Conservation (phyloP, 345 rosid genomes). For the Geranium rotundifolium region DNA sequence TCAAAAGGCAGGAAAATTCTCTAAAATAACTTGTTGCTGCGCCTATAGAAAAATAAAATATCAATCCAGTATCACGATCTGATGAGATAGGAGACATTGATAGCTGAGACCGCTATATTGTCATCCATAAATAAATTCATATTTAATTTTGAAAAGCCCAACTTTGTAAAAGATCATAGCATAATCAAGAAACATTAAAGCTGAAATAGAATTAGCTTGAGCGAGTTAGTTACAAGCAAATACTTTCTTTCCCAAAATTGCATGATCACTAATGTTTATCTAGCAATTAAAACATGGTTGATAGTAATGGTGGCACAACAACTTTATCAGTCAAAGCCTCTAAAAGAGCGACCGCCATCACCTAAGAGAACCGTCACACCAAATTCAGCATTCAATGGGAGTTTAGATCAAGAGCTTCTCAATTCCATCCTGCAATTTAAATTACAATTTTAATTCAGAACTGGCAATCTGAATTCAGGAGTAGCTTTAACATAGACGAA, state of each 20-base stretch:
- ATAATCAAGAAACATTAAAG: too few relatives aligned
- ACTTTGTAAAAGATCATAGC: too few relatives aligned
- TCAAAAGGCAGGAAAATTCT: too few relatives aligned
- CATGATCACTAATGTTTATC: not conserved
- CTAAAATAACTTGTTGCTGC: too few relatives aligned
- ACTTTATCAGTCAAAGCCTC: conserved; percentile 66
- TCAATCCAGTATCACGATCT: too few relatives aligned
- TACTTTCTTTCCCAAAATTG: not conserved
- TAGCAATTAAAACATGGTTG: not conserved
- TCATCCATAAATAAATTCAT: too few relatives aligned
- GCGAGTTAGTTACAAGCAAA: not conserved
- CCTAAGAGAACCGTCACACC: conserved; percentile 89
- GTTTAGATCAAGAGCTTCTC: conserved; percentile 79
- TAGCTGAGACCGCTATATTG: too few relatives aligned
- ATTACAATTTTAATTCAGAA: too few relatives aligned
- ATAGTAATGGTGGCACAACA: conserved; percentile 4
- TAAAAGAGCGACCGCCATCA: conserved; percentile 20
- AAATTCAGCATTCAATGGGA: conserved; percentile 16
- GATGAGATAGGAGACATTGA: too few relatives aligned
- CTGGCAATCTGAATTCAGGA: not conserved
- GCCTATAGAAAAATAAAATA: too few relatives aligned
- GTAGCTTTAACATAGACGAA: not conserved
- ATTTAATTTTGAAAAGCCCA: too few relatives aligned
- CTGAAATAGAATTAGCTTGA: too few relatives aligned
- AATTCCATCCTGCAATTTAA: conserved; percentile 67